Conservation (phyloP, 139 green algal species). For the Monoraphidium neglectum region DNA sequence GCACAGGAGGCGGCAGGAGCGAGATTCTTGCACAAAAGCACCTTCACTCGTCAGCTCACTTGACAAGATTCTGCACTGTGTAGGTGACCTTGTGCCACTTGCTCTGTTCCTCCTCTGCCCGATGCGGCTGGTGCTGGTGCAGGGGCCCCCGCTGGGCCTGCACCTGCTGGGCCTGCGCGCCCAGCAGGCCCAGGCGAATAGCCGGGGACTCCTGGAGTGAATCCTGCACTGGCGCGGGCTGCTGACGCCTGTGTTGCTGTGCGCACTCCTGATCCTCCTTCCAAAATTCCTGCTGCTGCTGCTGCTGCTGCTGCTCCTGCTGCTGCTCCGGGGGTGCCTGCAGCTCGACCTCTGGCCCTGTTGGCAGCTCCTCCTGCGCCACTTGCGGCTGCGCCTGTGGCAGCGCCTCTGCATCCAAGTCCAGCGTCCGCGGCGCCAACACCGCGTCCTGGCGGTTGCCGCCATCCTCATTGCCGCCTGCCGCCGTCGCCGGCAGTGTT, state of each 20-base stretch:
- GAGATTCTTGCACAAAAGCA: too few species aligned
- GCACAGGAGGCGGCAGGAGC: too few species aligned
- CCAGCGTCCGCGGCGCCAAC: not conserved
- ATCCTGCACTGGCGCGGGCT: not conserved
- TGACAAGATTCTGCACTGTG: too few species aligned
- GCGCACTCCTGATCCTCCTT: not conserved
- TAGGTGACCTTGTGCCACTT: too few species aligned
- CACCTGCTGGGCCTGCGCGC: too few species aligned
- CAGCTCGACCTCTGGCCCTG: not conserved
- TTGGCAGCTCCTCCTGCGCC: too few species aligned
- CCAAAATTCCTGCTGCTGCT: conserved; percentile 4
- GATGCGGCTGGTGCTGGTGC: not conserved
- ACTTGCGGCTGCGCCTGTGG: too few species aligned
- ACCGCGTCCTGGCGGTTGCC: not conserved
- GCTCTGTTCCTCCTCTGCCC: too few species aligned
- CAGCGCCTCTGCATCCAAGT: not conserved
- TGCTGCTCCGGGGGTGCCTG: not conserved
- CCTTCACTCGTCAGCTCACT: too few species aligned
- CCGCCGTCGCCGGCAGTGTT: too few species aligned
- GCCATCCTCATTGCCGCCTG: too few species aligned
- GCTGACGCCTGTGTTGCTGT: conserved; percentile 3
- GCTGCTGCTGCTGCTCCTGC: not conserved
- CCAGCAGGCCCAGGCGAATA: too few species aligned
- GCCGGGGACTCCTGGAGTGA: not conserved
- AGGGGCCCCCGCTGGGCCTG: not conserved